Conservation (phyloP, 2,329 filamentous ascomycete genomes). For the Hymenoscyphus linearis region DNA sequence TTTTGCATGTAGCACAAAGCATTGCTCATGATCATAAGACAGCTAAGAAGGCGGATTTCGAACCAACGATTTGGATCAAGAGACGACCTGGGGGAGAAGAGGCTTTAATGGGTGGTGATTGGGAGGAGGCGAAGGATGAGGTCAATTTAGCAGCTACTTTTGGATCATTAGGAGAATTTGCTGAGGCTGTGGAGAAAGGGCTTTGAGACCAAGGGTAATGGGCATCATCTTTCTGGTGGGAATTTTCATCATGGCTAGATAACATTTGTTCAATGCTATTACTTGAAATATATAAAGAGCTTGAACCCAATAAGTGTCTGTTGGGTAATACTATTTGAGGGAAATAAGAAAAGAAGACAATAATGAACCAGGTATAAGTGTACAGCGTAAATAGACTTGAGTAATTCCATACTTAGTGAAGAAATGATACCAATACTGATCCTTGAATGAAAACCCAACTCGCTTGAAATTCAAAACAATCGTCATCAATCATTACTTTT, state of each 20-base stretch:
- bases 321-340: no score
- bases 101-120: slow-evolving; percentile 9
- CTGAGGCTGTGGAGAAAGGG: slow-evolving; percentile 7
- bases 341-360: no score
- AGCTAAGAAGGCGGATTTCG: slow-evolving; percentile 34
- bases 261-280: no score
- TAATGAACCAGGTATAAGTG: no score
- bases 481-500: neutral
- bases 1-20: slow-evolving; percentile 65
- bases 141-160: slow-evolving; percentile 6
- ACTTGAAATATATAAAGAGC: no score
- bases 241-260: neutral
- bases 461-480: neutral
- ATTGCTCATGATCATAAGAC: slow-evolving; percentile 66
- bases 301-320: no score
- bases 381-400: no score
- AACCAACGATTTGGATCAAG: slow-evolving; percentile 9
- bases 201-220: neutral
- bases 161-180: slow-evolving; percentile 8
- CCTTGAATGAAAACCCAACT: no score
- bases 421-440: no score
- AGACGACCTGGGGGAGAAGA: slow-evolving; percentile 6
- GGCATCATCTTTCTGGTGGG: neutral
- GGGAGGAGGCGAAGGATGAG: slow-evolving; percentile 2
- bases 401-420: no score